Evolutionary conservation across 116 monocot species (phyloP).

Genomic region (Thalassia testudinum): DNA sequence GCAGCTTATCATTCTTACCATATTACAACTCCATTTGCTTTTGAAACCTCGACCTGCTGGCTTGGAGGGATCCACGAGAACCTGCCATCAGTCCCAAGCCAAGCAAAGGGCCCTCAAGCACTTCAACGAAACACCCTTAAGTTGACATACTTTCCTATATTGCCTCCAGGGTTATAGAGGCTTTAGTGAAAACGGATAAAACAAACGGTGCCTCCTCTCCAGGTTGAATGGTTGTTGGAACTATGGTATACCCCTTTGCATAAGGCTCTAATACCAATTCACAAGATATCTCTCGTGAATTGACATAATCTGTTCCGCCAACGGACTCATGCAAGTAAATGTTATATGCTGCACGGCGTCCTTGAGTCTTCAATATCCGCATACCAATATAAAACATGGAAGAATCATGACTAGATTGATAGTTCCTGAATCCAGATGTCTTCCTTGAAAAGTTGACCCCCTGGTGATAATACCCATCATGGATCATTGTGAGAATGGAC

Average conservation of each 20-base stretch:
- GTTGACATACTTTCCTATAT: constrained; percentile 15
- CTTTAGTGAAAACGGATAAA: constrained; percentile 92
- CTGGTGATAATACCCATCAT: constrained; percentile 16
- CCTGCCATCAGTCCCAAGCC: no score
- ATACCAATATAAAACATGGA: constrained; percentile 98
- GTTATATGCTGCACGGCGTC: constrained; percentile 88
- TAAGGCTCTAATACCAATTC: constrained; percentile 95
- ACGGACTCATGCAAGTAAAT: constrained; percentile 99
- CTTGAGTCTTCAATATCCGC: constrained; percentile 90
- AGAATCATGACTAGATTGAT: constrained; percentile 90
- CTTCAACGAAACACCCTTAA: no score
- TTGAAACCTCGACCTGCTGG: no score
- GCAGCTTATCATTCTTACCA: no score
- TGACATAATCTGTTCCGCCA: constrained; percentile 98
- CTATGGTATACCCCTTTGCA: constrained; percentile 92
- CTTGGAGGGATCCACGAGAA: no score
- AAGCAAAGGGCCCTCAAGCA: no score
- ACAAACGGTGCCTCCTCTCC: constrained; percentile 99
- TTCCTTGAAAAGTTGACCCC: constrained; percentile 94
- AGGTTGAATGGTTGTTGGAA: constrained; percentile 98
- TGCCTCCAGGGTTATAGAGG: constrained; percentile 68
- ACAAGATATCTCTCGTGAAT: constrained; percentile 98
- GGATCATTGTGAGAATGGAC: no score
- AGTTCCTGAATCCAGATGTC: constrained; percentile 67
- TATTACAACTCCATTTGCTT: no score